Base-by-base conservation (phyloP, 2,329 filamentous ascomycete species). In the Passalora sequoiae region DNA sequence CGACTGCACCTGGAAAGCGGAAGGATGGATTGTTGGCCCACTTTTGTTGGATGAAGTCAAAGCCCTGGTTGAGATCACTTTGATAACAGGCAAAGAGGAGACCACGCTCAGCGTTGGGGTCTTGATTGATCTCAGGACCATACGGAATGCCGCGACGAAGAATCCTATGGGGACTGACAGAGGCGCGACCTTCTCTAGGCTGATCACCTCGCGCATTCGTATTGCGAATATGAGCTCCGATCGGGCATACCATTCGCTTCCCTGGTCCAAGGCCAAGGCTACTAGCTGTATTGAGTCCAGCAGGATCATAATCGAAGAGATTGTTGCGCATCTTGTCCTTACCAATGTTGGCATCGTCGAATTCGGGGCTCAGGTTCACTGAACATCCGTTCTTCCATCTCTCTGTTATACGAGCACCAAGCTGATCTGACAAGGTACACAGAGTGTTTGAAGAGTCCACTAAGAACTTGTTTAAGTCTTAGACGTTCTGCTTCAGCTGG, bases 181-280 rank as follows among this genome's bases (percentile, higher is more conserved):
- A 43, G 4, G 36, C 24, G 13, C 25, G 57, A 10, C 51, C 54
- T 5, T 53, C 33, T 4, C 32, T 15, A 10, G 35, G 35, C 28
- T 50, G 46, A 42, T 72, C 68, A 7, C 55, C 60, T 13, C 70
- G 60, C 1, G 71, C 71, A 30, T 70, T 69, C 29, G 66, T 71
- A 59, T 74, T 73, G 30, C 71, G 70, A 20, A 68, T 66, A 38
- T 74, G 71, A 1, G 71, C 68, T 0, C 69, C 69, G 35, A 71
- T 69, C 1, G 71, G 70, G 49, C 71, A 73, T 15, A 61, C 58
- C 1, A 62, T 57, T 32, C 67, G 63, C 7, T 55, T 56, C 9
- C 53, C 32, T 2, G 54, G 49, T 19, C 59, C 51, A 43, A 66
- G 70, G 15, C 61, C 53, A 52, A 72, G 72, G 12, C 66, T 52